Evolutionary conservation across 306 rosid species (phyloP).

Genomic region (Comarum palustre): DNA sequence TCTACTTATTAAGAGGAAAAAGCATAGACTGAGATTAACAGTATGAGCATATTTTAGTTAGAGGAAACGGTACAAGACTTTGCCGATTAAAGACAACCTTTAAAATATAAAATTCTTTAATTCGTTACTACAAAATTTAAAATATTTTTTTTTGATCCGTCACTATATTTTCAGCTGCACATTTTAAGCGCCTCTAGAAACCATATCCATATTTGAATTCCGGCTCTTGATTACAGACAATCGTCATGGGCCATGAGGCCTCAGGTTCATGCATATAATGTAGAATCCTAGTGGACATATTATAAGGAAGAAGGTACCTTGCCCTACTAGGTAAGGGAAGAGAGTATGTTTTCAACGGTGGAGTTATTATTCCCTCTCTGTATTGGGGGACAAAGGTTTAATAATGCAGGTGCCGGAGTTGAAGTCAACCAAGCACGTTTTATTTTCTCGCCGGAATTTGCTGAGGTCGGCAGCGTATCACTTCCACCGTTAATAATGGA

Average conservation of each 20-base stretch:
- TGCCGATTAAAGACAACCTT: fast-evolving
- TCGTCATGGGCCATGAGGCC: not conserved
- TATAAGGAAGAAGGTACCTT: not conserved
- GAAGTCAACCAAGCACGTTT: constrained; percentile 14
- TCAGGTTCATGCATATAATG: not conserved
- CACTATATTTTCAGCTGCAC: fast-evolving
- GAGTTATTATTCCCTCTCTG: not conserved
- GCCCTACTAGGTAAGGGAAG: not conserved
- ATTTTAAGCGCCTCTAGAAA: not conserved
- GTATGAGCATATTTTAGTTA: fast-evolving
- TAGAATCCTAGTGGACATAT: not conserved
- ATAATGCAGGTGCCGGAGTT: not conserved
- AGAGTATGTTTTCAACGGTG: not conserved
- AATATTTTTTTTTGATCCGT: too few species aligned
- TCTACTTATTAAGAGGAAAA: too few species aligned
- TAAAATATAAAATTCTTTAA: not conserved
- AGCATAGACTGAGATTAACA: too few species aligned
- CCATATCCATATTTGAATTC: not conserved
- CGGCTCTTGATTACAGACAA: not conserved
- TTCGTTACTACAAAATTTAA: fast-evolving
- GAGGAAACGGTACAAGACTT: not conserved
- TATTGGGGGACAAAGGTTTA: not conserved
- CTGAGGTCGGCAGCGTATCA: not conserved
- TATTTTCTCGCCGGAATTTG: not conserved
- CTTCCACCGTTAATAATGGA: not conserved